A percentile compares a stretch with the other conserved stretches of the same genome.
Conservation (phyloP, 2,329 filamentous ascomycete species). For the Fusarium verticillioides region DNA sequence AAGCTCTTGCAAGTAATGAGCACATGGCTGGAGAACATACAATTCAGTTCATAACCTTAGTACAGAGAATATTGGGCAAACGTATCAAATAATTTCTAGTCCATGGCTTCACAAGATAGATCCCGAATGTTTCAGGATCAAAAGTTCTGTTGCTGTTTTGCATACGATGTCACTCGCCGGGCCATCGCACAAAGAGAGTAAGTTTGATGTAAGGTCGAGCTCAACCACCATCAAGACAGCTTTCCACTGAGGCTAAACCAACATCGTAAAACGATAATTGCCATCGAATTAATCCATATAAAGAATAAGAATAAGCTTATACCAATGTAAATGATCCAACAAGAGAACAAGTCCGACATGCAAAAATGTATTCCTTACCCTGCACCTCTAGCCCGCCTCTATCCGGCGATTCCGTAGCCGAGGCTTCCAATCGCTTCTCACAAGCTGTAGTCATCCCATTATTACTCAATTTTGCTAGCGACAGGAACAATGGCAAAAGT, state of each 20-base stretch:
- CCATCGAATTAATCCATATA: too few species aligned
- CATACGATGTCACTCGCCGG: rapidly evolving
- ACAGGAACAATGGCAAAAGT: not conserved
- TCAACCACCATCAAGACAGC: not conserved
- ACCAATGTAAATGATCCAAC: not conserved
- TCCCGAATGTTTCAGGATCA: too few species aligned
- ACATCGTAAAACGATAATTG: not conserved
- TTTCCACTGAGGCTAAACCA: rapidly evolving
- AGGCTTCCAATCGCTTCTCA: not conserved
- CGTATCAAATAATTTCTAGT: too few species aligned
- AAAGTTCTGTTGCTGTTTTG: rapidly evolving
- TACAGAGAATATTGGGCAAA: too few species aligned
- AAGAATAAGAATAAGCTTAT: not conserved
- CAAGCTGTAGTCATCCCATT: slow-evolving; percentile 2
- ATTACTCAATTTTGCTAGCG: not conserved
- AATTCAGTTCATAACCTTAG: too few species aligned
- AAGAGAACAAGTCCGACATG: not conserved
- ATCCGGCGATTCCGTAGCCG: slow-evolving; percentile 7
- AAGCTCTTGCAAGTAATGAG: too few species aligned
- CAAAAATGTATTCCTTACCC: not conserved
- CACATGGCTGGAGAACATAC: too few species aligned
- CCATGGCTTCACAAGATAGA: too few species aligned
- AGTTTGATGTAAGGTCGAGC: not conserved
- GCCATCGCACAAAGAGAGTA: rapidly evolving
- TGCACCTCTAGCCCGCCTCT: slow-evolving; percentile 3